phyloP scores from a whole-genome alignment of 1,139 yeast species.

The Geotrichum klebahnii region DNA sequence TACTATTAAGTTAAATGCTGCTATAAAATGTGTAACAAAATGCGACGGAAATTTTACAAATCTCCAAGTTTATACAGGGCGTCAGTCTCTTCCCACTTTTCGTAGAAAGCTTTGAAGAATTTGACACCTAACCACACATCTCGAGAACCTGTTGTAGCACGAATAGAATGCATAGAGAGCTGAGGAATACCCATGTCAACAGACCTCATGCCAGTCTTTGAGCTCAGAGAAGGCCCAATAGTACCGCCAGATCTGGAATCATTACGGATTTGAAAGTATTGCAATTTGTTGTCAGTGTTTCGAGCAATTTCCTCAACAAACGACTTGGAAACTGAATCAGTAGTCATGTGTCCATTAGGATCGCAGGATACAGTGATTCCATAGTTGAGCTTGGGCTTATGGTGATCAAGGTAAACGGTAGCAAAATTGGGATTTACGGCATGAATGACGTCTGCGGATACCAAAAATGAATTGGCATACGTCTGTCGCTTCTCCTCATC shows the following conservation, averaged over 20 bases:
- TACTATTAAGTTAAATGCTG: too few relatives aligned
- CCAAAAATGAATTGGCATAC: conserved; percentile 66
- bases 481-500: conserved; percentile 39
- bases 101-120: conserved; percentile 66
- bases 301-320: conserved; percentile 62
- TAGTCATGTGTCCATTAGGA: conserved; percentile 76
- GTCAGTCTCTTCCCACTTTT: conserved; percentile 43
- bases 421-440: conserved; percentile 90
- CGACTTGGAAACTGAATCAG: conserved; percentile 68
- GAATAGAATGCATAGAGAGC: conserved; percentile 88
- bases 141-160: conserved; percentile 88
- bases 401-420: conserved; percentile 60
- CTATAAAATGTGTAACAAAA: too few relatives aligned
- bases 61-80: conserved; percentile 34
- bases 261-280: conserved; percentile 61
- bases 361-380: conserved; percentile 71
- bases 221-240: conserved; percentile 85
- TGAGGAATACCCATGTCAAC: conserved; percentile 91
- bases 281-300: conserved; percentile 57
- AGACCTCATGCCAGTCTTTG: conserved; percentile 82
- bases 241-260: conserved; percentile 95
- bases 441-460: conserved; percentile 93
- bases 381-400: conserved; percentile 72
- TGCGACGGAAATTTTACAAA: too few relatives aligned
- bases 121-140: conserved; percentile 66